These are phyloP conservation scores for Fraxinus pennsylvanica DNA, from an alignment of 257 asterid species.

Conservation along the genomic window DNA sequence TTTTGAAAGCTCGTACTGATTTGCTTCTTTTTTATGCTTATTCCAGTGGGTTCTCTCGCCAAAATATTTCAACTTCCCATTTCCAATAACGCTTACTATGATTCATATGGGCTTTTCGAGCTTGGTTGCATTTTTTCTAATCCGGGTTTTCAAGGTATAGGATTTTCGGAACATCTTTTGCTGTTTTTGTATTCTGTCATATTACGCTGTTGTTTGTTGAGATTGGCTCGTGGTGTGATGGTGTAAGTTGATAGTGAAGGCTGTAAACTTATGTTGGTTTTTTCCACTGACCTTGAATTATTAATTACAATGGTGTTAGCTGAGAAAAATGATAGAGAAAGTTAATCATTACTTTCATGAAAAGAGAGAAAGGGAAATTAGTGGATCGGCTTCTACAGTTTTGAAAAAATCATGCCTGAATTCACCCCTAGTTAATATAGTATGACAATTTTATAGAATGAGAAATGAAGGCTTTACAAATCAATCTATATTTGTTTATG, in stretches of 20 bases:
- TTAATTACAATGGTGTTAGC: background rate
- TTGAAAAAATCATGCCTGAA: background rate
- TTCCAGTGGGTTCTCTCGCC: slow-evolving; percentile 67
- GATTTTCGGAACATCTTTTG: background rate
- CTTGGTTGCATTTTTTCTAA: slow-evolving; percentile 54
- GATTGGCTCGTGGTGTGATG: background rate
- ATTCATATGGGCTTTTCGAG: slow-evolving; percentile 66
- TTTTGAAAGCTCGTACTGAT: background rate
- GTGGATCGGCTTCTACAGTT: background rate
- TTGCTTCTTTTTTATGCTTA: slow-evolving; percentile 19
- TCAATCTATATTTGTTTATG: background rate
- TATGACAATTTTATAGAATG: background rate
- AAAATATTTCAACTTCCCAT: slow-evolving; percentile 55
- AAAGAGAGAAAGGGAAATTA: background rate
- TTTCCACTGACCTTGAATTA: background rate
- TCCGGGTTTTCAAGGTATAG: slow-evolving; percentile 52
- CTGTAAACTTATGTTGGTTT: background rate
- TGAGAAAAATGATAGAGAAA: background rate
- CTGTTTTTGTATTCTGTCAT: background rate
- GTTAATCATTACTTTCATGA: background rate
- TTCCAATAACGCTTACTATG: slow-evolving; percentile 61
- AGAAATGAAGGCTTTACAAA: background rate
- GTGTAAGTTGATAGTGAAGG: background rate
- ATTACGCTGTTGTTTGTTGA: background rate
- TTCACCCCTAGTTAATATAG: background rate